Base-by-base conservation (phyloP, 1,139 yeast species). In the Candida buenavistaensis region DNA sequence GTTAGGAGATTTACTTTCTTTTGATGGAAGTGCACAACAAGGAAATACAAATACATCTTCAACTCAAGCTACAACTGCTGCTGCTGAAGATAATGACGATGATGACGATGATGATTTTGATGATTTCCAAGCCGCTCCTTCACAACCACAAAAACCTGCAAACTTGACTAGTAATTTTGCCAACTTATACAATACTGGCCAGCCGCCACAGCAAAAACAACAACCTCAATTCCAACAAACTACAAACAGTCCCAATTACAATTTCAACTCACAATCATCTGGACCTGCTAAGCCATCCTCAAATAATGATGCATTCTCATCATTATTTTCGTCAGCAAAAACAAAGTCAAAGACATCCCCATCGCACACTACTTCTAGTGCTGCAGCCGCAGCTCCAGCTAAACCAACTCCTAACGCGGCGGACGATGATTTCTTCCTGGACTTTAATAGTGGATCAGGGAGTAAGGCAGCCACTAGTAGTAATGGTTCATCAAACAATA, bases 31-130 rank as follows among this genome's bases (percentile, higher is more conserved):
- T 3, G 24, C 13, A 44, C 54, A 10, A 44, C 57, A 4, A 28
- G 40, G 50, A 24, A 30, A 51, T 15, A 40, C 58, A 9, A n/a
- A 9, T 12, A 43, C 47, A 10, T 11, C 22, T 12, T 46, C 50
- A 15, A 44, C 51, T 17, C 45, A 28, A 3, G 28, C 23, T 9
- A 22, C 30, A 14, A 26, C 23, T 19, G 10, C 30, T 10, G 37
- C 32, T 14, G 19, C 22, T 7, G 14, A 10, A 11, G 27, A n/a
- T 1, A 11, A 26, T 2, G 48, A 43, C 9, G 59, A 51, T 2
- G 80, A 68, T 14, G 85, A 80, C 27, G 88, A 81, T 46, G 97
- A 89, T 49, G 97, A 90, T 27, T 90, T 90, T 60, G 96, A 87
- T 46, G 97, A 92, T 48, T 90, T 90, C 73, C 97, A 90, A 60